Percentiles rank a stretch among this genome's conserved stretches.
Conservation (phyloP, 441 rosid genomes). For the Bruguiera hainesii region DNA sequence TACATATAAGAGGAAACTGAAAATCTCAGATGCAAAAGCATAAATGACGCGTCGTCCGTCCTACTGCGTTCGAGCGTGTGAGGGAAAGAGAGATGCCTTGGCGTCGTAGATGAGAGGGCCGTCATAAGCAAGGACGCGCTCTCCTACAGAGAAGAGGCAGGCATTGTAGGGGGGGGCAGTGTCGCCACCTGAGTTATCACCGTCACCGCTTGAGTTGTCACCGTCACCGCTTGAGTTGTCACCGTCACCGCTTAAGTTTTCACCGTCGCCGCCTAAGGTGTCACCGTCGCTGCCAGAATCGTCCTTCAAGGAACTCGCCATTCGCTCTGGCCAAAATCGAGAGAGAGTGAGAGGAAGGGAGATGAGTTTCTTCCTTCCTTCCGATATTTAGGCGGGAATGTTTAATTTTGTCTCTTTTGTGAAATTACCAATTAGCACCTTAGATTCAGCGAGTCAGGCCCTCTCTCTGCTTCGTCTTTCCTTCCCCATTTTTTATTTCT, state of each 20-base stretch:
- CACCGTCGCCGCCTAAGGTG: slow-evolving; percentile 73
- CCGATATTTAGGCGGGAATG: too few relatives aligned
- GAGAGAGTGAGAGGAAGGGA: slow-evolving; percentile 14
- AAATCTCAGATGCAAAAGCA: too few relatives aligned
- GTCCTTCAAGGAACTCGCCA: slow-evolving; percentile 88
- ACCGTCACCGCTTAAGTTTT: slow-evolving; percentile 56
- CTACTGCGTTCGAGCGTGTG: neutral
- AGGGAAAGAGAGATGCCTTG: slow-evolving; percentile 52
- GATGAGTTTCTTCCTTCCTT: neutral
- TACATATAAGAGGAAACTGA: too few relatives aligned
- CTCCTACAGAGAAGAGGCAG: slow-evolving; percentile 72
- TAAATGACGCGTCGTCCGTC: too few relatives aligned
- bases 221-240: slow-evolving; percentile 72
- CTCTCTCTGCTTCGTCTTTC: too few relatives aligned
- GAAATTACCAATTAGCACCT: too few relatives aligned
- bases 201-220: slow-evolving; percentile 65
- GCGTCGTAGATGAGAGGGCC: slow-evolving; percentile 99
- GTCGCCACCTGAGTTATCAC: slow-evolving; percentile 33
- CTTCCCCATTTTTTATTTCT: too few relatives aligned
- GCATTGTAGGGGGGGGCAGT: slow-evolving; percentile 59
- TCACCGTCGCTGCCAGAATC: slow-evolving; percentile 76
- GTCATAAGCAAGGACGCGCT: slow-evolving; percentile 94
- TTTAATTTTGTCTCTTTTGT: too few relatives aligned
- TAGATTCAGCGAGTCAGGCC: too few relatives aligned
- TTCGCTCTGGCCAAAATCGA: slow-evolving; percentile 26